Evolutionary conservation across 108 stramenopile species (phyloP).

Genomic region (Fragilaria crotonensis): DNA sequence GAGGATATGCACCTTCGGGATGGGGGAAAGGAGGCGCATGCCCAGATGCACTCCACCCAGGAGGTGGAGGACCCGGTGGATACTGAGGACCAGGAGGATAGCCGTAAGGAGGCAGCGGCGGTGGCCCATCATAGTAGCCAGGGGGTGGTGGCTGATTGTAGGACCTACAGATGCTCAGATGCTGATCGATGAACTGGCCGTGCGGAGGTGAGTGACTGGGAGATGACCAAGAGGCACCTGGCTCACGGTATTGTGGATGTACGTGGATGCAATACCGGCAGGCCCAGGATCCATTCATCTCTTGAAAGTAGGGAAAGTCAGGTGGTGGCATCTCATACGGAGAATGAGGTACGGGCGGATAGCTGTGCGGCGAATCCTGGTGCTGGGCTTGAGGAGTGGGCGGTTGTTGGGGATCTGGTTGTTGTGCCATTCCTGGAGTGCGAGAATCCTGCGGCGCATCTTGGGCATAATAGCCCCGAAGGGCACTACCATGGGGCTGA

Average conservation of each 20-base stretch:
- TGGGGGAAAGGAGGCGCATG: not conserved
- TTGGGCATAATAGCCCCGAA: not conserved
- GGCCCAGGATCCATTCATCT: conserved; percentile 30
- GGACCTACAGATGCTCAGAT: conserved; percentile 40
- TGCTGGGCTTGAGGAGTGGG: not conserved
- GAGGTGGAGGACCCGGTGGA: conserved; percentile 2
- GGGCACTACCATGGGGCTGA: not conserved
- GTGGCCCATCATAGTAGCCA: not conserved
- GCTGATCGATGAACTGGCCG: conserved; percentile 37
- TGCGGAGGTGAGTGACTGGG: conserved; percentile 32
- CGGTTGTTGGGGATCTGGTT: not conserved
- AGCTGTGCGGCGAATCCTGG: not conserved
- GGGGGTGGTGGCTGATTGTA: conserved; percentile 25
- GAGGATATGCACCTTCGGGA: conserved; percentile 7
- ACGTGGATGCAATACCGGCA: conserved; percentile 44
- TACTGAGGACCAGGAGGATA: conserved; percentile 3
- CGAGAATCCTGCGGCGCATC: not conserved
- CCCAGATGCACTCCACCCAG: conserved; percentile 6
- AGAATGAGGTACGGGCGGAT: not conserved
- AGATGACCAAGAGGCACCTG: conserved; percentile 34
- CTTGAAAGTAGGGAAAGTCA: conserved; percentile 40
- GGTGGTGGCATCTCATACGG: not conserved
- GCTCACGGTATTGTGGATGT: conserved; percentile 32
- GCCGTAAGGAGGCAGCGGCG: not conserved
- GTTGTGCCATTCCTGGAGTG: not conserved